Evolutionary conservation across 164 flowering plant genomes (phyloP).

Genomic region (Santalum album): DNA sequence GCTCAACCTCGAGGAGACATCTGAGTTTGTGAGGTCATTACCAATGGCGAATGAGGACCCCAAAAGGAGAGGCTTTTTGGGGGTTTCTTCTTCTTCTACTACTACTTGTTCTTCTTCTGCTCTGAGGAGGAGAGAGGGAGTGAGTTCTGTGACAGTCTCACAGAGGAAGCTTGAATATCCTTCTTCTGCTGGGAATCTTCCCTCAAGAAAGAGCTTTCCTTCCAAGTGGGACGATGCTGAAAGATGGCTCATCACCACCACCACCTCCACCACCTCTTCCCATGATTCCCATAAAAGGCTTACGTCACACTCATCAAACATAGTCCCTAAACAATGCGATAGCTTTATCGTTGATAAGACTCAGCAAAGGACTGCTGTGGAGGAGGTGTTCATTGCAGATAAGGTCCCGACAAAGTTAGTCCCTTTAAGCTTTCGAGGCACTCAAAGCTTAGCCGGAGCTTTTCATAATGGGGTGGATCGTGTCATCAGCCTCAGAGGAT

Average conservation of each 20-base stretch:
- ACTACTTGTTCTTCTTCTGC: no score
- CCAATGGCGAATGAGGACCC: constrained; percentile 30
- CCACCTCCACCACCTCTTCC: constrained; percentile 23
- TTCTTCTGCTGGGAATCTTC: constrained; percentile 26
- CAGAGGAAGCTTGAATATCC: constrained; percentile 63
- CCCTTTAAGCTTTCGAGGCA: no score
- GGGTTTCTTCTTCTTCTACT: no score
- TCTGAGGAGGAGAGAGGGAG: constrained; percentile 47
- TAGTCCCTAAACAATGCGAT: constrained; percentile 16
- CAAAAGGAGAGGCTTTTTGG: constrained; percentile 23
- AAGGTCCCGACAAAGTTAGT: constrained; percentile 22
- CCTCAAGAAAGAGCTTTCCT: constrained; percentile 64
- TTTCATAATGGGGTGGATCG: constrained; percentile 31
- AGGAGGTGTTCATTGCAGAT: constrained; percentile 37
- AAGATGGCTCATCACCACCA: constrained; percentile 68
- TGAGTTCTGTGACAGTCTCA: constrained; percentile 26
- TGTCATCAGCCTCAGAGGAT: constrained; percentile 22
- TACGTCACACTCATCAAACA: constrained; percentile 24
- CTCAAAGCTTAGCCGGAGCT: constrained; percentile 19
- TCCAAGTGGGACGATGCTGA: constrained; percentile 98
- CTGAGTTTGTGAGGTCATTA: constrained; percentile 73
- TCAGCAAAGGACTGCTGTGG: constrained; percentile 43
- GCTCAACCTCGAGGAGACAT: constrained; percentile 74
- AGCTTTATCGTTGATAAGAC: no score
- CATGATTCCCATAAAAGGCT: constrained; percentile 7